Conservation (phyloP, 768 basidiomycete genomes). For the Termitomyces sp. region DNA sequence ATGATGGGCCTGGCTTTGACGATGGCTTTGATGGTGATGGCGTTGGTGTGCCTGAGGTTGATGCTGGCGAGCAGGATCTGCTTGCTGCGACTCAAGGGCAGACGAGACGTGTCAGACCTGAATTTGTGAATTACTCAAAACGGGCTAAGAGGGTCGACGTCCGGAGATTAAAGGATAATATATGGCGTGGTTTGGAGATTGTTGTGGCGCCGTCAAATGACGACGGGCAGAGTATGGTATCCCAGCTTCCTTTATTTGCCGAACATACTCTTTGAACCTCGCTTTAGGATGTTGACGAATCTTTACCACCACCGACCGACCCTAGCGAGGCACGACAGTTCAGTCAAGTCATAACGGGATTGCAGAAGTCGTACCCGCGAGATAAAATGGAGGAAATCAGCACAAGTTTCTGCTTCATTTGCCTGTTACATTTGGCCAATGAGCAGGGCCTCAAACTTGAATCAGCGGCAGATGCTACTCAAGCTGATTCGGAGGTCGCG, state of each 20-base stretch:
- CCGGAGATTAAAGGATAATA: conserved; percentile 94
- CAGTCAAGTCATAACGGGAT: conserved; percentile 75
- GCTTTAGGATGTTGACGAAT: conserved; percentile 52
- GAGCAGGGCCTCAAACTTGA: conserved; percentile 91
- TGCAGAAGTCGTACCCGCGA: conserved; percentile 78
- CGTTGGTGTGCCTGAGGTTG: conserved; percentile 38
- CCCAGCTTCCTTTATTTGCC: conserved; percentile 10
- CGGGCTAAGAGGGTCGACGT: conserved; percentile 97
- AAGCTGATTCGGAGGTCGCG: conserved; percentile 33
- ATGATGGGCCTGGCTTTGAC: conserved; percentile 74
- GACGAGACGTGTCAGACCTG: conserved; percentile 77
- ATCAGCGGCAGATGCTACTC: conserved; percentile 32
- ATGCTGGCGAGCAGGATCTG: conserved; percentile 82
- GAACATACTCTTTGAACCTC: neutral
- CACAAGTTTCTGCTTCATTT: conserved; percentile 99
- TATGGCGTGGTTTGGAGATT: conserved; percentile 92
- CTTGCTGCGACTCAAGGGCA: conserved; percentile 76
- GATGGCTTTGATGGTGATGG: conserved; percentile 51
- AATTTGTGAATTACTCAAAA: conserved; percentile 91
- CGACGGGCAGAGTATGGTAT: conserved; percentile 51
- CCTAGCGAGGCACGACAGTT: conserved; percentile 68
- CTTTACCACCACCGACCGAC: conserved; percentile 46
- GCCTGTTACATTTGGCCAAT: conserved; percentile 92
- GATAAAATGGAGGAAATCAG: conserved; percentile 99
- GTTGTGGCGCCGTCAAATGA: conserved; percentile 45